A percentile compares a stretch with the other conserved stretches of the same genome.
Evolutionary conservation across 2,329 filamentous ascomycete genomes (phyloP).

Genomic region (Penicillium sp.): DNA sequence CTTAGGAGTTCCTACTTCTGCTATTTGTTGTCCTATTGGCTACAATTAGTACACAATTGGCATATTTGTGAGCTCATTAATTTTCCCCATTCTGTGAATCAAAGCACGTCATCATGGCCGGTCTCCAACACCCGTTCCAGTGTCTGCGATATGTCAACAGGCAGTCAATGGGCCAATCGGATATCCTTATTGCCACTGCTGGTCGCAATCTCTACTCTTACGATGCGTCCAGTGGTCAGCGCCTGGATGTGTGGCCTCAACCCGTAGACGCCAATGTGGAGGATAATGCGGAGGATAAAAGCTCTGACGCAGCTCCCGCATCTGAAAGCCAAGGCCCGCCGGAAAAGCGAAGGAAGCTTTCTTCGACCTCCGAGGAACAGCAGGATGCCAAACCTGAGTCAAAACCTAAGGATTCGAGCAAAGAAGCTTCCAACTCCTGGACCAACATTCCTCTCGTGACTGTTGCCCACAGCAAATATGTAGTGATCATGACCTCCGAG

Average conservation of each 20-base stretch:
- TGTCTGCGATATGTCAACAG: slow-evolving; percentile 50
- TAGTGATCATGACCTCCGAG: slow-evolving; percentile 79
- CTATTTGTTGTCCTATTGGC: neutral
- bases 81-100: neutral
- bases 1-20: neutral
- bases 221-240: slow-evolving; percentile 55
- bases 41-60: neutral
- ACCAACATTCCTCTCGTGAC: slow-evolving; percentile 67
- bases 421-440: slow-evolving; percentile 27
- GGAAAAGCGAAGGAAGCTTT: slow-evolving; percentile 46
- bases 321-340: slow-evolving; percentile 38
- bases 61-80: neutral
- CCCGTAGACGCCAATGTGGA: slow-evolving; percentile 31
- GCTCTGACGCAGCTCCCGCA: slow-evolving; percentile 23
- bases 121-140: slow-evolving; percentile 59
- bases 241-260: slow-evolving; percentile 61
- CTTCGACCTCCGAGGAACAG: slow-evolving; percentile 24
- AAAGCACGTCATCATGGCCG: slow-evolving; percentile 29
- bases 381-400: slow-evolving; percentile 13
- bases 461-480: slow-evolving; percentile 61
- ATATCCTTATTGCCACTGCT: slow-evolving; percentile 69
- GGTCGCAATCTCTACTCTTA: slow-evolving; percentile 71
- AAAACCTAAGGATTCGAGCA: slow-evolving; percentile 8
- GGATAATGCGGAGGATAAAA: slow-evolving; percentile 23
- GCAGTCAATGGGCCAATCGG: slow-evolving; percentile 19